Conservation (phyloP, 2,329 filamentous ascomycete genomes). For the Diaporthe helianthi region DNA sequence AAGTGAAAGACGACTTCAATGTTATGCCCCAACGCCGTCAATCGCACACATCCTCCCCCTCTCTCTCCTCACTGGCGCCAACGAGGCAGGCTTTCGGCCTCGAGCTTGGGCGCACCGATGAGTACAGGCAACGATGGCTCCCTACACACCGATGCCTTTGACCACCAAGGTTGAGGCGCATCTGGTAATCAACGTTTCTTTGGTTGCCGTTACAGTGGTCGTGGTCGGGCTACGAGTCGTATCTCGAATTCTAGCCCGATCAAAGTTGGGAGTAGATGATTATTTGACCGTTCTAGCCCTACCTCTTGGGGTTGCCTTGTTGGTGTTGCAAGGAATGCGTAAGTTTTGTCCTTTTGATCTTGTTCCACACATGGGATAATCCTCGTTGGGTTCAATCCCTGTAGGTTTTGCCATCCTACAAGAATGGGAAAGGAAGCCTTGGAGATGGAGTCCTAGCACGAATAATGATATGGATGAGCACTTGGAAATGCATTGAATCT, state of each 20-base stretch:
- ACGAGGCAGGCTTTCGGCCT: not conserved
- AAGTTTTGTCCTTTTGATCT: constrained; percentile 34
- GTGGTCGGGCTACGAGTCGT: constrained; percentile 40
- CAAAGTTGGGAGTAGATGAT: constrained; percentile 47
- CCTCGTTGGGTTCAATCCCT: not conserved
- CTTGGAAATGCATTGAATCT: not conserved
- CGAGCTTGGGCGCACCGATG: constrained; percentile 11
- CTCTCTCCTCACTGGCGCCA: not conserved
- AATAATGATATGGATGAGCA: not conserved
- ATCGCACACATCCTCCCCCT: not conserved
- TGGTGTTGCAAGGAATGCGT: constrained; percentile 44
- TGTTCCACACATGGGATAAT: not conserved
- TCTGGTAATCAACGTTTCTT: constrained; percentile 39
- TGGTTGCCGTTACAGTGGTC: constrained; percentile 37
- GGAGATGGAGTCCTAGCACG: not conserved
- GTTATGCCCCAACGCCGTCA: not conserved
- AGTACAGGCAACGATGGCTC: constrained; percentile 24
- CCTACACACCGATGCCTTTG: constrained; percentile 36
- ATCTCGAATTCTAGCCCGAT: constrained; percentile 40
- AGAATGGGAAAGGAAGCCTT: too few relatives aligned
- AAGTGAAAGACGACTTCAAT: not conserved
- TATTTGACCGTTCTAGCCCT: constrained; percentile 38
- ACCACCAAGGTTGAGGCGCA: constrained; percentile 39
- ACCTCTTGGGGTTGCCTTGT: constrained; percentile 42
- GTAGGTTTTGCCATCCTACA: not conserved